A percentile compares a stretch with the other conserved stretches of the same genome.
Conservation (phyloP, 2,329 filamentous ascomycete species). For the Diaporthe aspalathi region DNA sequence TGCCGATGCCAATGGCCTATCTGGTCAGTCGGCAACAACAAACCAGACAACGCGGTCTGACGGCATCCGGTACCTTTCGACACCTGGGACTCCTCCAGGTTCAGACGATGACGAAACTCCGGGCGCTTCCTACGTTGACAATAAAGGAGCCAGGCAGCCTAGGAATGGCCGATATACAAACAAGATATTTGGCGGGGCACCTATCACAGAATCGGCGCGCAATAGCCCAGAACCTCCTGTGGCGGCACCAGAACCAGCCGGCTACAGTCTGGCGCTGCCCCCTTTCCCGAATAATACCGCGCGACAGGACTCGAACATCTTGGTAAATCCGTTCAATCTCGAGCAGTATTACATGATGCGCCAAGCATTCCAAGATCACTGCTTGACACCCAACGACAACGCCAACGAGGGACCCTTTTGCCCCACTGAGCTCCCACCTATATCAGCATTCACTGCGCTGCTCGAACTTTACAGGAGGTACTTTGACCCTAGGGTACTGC, state of each 20-base stretch:
- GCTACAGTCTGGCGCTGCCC: neutral
- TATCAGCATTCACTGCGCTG: constrained; percentile 7
- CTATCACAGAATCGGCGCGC: neutral
- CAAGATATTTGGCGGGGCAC: constrained; percentile 12
- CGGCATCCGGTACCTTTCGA: neutral
- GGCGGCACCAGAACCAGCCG: constrained; percentile 5
- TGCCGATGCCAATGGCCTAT: neutral
- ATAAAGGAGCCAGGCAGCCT: constrained; percentile 33
- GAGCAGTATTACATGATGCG: constrained; percentile 32
- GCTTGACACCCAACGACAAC: neutral
- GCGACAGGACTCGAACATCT: neutral
- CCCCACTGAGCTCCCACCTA: constrained; percentile 24
- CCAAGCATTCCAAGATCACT: constrained; percentile 30
- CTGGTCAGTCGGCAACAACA: neutral
- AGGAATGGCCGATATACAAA: constrained; percentile 32
- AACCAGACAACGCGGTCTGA: neutral
- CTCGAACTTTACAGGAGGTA: constrained; percentile 25
- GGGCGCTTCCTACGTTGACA: constrained; percentile 30
- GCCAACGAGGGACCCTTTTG: neutral
- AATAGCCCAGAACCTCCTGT: neutral
- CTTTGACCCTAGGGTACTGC: constrained; percentile 32
- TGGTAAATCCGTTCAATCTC: neutral
- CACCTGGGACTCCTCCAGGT: neutral
- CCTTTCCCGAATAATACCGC: neutral
- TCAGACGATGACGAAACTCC: constrained; percentile 14